A percentile compares a stretch with the other conserved stretches of the same genome.
Evolutionary conservation across 169 alveolate genomes (phyloP).

Genomic region (Eimeria zaria): DNA sequence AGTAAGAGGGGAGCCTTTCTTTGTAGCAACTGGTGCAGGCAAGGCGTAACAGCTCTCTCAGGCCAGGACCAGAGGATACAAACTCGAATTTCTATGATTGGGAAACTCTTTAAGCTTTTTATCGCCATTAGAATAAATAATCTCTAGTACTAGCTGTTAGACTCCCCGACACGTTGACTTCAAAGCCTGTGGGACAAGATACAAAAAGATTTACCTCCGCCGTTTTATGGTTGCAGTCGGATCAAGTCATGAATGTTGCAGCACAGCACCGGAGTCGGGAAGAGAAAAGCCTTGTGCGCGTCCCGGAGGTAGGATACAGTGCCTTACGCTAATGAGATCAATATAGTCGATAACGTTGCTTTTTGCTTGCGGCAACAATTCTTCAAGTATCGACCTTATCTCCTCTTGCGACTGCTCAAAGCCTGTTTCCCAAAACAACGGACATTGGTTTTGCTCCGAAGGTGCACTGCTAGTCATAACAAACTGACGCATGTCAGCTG

Average conservation of each 20-base stretch:
- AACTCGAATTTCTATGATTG: neutral
- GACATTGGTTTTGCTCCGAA: no score
- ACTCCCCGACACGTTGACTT: conserved; percentile 59
- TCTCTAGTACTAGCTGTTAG: neutral
- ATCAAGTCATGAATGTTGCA: neutral
- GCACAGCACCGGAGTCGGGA: neutral
- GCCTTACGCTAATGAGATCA: conserved; percentile 41
- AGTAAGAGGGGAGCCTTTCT: neutral
- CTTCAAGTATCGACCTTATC: neutral
- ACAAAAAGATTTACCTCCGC: neutral
- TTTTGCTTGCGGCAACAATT: conserved; percentile 12
- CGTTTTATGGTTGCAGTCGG: neutral
- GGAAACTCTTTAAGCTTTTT: neutral
- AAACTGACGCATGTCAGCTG: neutral
- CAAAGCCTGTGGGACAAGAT: neutral
- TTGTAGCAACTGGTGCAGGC: neutral
- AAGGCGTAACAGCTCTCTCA: neutral
- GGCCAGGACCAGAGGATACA: neutral
- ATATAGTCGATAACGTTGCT: neutral
- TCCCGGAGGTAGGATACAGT: neutral
- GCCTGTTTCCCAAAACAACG: neutral
- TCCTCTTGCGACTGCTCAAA: conserved; percentile 7
- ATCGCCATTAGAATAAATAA: neutral
- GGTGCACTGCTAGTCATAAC: neutral
- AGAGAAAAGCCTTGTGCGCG: neutral